Base-by-base conservation (phyloP, 1,139 yeast species). In the Nakaseomyces bracarensis region DNA sequence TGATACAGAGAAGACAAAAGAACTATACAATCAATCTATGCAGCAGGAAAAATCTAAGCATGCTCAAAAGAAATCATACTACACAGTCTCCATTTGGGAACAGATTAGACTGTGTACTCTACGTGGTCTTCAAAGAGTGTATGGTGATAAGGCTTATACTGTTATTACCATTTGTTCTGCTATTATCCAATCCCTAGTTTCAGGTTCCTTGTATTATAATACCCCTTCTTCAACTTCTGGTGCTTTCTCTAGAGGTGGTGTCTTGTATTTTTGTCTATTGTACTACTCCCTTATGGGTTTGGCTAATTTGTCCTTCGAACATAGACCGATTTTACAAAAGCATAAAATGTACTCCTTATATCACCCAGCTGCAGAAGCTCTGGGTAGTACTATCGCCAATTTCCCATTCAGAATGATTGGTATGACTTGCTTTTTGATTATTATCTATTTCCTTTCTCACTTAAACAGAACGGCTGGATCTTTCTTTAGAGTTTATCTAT, bases 231-330 rank as follows among this genome's bases (percentile, higher is more conserved):
- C 58, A 3, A 68, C 74, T 1, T 40, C 56, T 11, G 81, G 82
- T 46, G 72, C 79, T 1, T 77, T 75, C 49, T 70, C 80, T 9
- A 67, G 80, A 58, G 77, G 79, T 51, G 81, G 80, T 65, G 66
- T 69, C 36, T 57, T 76, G 23, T 76, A 74, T 59, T 76, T 76
- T 51, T 60, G 74, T 33, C 61, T 74, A 20, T 64, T 77, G 47
- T 76, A 71, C 57, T 74, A 72, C 61, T 68, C 77, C 11, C 63
- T 77, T 50, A 69, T 74, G 68, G 72, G 77, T 37, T 54, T 77
- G 43, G 78, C 81, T 14, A 77, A 75, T 51, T 67, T 77, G 38
- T 61, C 75, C 16, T 76, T 75, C 48, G 66, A 64, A 9, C 69
- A 68, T 42, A 68, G 79, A 55, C 75, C 75, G 34, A 73, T 77